Evolutionary conservation across 495 filamentous ascomycete species (phyloP).

Genomic region (Darksidea phi): DNA sequence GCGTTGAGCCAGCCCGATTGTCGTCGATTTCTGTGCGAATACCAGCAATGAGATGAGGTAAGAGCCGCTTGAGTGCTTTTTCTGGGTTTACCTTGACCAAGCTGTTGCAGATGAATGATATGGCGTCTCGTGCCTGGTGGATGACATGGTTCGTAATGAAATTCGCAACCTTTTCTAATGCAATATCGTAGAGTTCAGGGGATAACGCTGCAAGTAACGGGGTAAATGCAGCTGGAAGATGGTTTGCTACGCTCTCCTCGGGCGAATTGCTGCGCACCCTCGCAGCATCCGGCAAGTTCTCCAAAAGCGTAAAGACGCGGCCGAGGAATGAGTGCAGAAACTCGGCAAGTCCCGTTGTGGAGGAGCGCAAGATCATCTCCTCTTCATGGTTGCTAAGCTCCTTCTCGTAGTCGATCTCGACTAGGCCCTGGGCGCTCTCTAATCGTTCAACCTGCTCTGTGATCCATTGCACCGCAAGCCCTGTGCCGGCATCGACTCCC

Average conservation of each 20-base stretch:
- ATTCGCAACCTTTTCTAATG: slow-evolving; percentile 82
- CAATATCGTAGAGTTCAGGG: slow-evolving; percentile 87
- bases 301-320: slow-evolving; percentile 89
- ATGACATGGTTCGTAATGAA: slow-evolving; percentile 97
- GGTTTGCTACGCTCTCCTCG: slow-evolving; percentile 97
- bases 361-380: slow-evolving; percentile 88
- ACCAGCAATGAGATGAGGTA: slow-evolving; percentile 83
- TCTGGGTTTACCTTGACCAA: slow-evolving; percentile 92
- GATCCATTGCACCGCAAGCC: slow-evolving; percentile 87
- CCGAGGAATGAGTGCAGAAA: slow-evolving; percentile 88
- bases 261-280: slow-evolving; percentile 84
- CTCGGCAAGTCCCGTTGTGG: slow-evolving; percentile 88
- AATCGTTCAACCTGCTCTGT: slow-evolving; percentile 88
- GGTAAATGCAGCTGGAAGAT: slow-evolving; percentile 85
- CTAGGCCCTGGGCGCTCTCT: slow-evolving; percentile 78
- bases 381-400: slow-evolving; percentile 85
- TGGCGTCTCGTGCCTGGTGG: slow-evolving; percentile 94
- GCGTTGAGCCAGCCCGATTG: slow-evolving; percentile 92
- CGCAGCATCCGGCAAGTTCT: slow-evolving; percentile 90
- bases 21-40: slow-evolving; percentile 97
- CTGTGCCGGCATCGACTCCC: slow-evolving; percentile 56
- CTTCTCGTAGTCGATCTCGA: slow-evolving; percentile 79
- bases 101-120: slow-evolving; percentile 97
- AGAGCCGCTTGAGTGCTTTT: slow-evolving; percentile 83
- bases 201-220: slow-evolving; percentile 90